A percentile compares a stretch with the other conserved stretches of the same genome.
Evolutionary conservation across 202 grass and related monocot genomes (phyloP).

Genomic region (Saccharum hybrid): DNA sequence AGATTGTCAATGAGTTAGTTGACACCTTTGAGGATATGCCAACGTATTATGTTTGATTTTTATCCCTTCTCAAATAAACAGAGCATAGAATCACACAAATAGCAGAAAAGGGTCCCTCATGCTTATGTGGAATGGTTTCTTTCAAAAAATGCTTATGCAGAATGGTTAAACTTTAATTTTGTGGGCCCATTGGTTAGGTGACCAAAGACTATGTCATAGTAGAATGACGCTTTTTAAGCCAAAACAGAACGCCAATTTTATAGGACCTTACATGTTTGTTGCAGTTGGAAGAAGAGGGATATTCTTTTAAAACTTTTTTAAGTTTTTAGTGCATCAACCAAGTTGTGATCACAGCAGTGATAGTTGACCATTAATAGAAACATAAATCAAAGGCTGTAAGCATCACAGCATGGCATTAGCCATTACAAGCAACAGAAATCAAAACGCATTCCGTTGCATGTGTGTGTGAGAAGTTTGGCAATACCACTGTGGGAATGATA

Average conservation of each 20-base stretch:
- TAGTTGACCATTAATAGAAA: not conserved
- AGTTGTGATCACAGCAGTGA: not conserved
- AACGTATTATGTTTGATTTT: not conserved
- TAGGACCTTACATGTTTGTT: not conserved
- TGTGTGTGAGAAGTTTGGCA: not conserved
- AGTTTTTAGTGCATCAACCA: conserved; percentile 1
- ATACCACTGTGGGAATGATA: not conserved
- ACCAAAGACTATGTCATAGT: not conserved
- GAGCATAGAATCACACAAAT: not conserved
- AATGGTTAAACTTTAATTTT: conserved; percentile 3
- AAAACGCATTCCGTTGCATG: not conserved
- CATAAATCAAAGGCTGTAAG: not conserved
- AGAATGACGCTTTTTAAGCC: not conserved
- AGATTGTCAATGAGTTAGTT: not conserved
- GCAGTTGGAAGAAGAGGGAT: not conserved
- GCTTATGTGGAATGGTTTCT: not conserved
- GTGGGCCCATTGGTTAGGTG: not conserved
- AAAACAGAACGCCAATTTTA: not conserved
- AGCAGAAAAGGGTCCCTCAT: not conserved
- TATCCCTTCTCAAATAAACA: conserved; percentile 5
- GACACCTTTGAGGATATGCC: not conserved
- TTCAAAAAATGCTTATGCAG: not conserved
- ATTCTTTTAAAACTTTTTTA: not conserved
- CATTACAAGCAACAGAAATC: conserved; percentile 1
- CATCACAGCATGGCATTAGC: not conserved